Evolutionary conservation across 2,329 filamentous ascomycete species (phyloP).

Genomic region (Ciborinia camelliae): DNA sequence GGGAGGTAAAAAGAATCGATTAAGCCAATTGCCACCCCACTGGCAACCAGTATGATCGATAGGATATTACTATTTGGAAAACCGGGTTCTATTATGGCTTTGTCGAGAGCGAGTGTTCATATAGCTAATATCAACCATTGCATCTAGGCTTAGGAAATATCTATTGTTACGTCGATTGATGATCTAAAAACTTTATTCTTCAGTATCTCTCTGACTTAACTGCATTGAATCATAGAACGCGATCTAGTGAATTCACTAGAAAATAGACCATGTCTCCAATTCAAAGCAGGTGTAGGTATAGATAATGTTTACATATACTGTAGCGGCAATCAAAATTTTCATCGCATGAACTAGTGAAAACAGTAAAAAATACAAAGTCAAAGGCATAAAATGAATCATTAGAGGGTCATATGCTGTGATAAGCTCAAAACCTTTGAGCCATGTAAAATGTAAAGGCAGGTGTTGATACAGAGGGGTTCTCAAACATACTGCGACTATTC

Average conservation of each 20-base stretch:
- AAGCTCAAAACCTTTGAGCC: constrained; percentile 12
- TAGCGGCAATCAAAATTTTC: background rate
- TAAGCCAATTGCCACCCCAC: too few species aligned
- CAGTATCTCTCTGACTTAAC: background rate
- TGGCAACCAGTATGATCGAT: too few species aligned
- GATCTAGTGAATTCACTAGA: background rate
- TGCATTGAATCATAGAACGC: background rate
- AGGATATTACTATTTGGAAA: too few species aligned
- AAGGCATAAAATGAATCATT: constrained; percentile 18
- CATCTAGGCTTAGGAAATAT: too few species aligned
- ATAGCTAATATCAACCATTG: too few species aligned
- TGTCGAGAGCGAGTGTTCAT: too few species aligned
- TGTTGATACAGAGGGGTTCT: constrained; percentile 36
- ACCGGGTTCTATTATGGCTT: too few species aligned
- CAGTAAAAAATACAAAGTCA: background rate
- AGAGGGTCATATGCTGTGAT: constrained; percentile 17
- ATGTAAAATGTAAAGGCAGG: constrained; percentile 22
- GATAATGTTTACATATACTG: too few species aligned
- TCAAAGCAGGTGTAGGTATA: background rate
- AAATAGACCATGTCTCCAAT: background rate
- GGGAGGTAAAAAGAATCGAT: too few species aligned
- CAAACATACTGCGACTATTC: constrained; percentile 53
- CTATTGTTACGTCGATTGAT: too few species aligned
- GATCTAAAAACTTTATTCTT: too few species aligned
- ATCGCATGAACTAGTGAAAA: background rate